These are phyloP conservation scores for Phaffia australis DNA, from an alignment of 768 basidiomycete genomes.

Conservation along the genomic window DNA sequence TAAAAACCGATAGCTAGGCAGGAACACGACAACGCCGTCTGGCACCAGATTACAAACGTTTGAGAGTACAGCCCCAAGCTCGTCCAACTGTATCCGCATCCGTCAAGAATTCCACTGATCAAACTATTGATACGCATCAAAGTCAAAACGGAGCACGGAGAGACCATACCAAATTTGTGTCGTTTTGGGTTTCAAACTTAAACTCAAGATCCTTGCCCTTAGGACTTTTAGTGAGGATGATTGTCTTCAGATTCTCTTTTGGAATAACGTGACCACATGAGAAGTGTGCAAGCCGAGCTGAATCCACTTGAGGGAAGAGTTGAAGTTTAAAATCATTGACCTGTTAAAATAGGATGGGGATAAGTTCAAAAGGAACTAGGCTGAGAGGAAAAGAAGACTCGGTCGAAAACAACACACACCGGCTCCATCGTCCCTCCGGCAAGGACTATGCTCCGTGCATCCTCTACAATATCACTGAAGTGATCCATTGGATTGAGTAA, in stretches of 20 bases:
- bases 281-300: slow-evolving; percentile 59
- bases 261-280: slow-evolving; percentile 91
- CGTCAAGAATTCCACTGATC: slow-evolving; percentile 30
- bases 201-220: slow-evolving; percentile 64
- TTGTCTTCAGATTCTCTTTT: slow-evolving; percentile 57
- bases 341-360: slow-evolving; percentile 40
- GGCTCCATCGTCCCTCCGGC: slow-evolving; percentile 99
- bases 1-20: slow-evolving; percentile 81
- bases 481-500: slow-evolving; percentile 80
- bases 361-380: not conserved
- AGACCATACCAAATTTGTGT: slow-evolving; percentile 48
- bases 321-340: slow-evolving; percentile 77
- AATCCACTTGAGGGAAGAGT: slow-evolving; percentile 57
- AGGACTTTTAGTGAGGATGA: slow-evolving; percentile 66
- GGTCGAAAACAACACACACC: slow-evolving; percentile 42
- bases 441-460: slow-evolving; percentile 70
- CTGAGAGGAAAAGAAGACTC: not conserved
- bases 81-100: slow-evolving; percentile 48
- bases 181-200: slow-evolving; percentile 62
- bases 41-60: slow-evolving; percentile 71
- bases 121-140: too few relatives aligned
- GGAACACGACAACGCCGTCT: slow-evolving; percentile 82
- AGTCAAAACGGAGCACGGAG: too few relatives aligned
- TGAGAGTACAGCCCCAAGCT: slow-evolving; percentile 71
- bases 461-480: slow-evolving; percentile 71